Conservation (phyloP, 805 yeast genomes). For the Kockiozyma suomiensis region DNA sequence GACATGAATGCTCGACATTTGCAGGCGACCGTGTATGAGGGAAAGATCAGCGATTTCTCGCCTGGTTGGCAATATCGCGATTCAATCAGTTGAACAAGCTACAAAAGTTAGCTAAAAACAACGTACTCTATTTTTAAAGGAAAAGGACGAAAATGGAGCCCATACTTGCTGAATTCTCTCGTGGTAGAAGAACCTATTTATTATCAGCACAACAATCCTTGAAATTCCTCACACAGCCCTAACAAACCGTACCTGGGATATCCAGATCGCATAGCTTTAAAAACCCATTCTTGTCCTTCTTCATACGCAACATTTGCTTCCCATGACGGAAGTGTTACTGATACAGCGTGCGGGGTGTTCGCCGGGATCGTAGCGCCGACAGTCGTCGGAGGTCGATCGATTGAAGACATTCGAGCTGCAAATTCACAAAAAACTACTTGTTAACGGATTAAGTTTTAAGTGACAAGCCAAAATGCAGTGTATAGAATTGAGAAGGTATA, state of each 20-base stretch:
- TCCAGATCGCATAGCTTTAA: slow-evolving; percentile 75
- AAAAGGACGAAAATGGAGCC: background rate
- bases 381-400: slow-evolving; percentile 33
- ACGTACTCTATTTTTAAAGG: background rate
- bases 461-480: background rate
- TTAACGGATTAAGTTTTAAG: background rate
- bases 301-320: slow-evolving; percentile 89
- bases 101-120: background rate
- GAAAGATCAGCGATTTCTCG: slow-evolving; percentile 75
- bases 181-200: slow-evolving; percentile 44
- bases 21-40: slow-evolving; percentile 76
- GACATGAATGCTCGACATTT: slow-evolving; percentile 80
- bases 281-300: slow-evolving; percentile 83
- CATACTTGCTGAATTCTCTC: slow-evolving; percentile 43
- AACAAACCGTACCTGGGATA: slow-evolving; percentile 81
- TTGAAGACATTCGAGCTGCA: slow-evolving; percentile 21
- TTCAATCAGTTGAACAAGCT: slow-evolving; percentile 47
- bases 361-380: slow-evolving; percentile 89
- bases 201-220: too few relatives aligned
- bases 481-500: too few relatives aligned
- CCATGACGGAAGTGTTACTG: slow-evolving; percentile 96
- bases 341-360: slow-evolving; percentile 88
- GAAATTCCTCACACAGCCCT: background rate
- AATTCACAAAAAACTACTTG: background rate
- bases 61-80: slow-evolving; percentile 76